phyloP scores from a whole-genome alignment of 345 rosid genomes.

The Gossypium arboreum region DNA sequence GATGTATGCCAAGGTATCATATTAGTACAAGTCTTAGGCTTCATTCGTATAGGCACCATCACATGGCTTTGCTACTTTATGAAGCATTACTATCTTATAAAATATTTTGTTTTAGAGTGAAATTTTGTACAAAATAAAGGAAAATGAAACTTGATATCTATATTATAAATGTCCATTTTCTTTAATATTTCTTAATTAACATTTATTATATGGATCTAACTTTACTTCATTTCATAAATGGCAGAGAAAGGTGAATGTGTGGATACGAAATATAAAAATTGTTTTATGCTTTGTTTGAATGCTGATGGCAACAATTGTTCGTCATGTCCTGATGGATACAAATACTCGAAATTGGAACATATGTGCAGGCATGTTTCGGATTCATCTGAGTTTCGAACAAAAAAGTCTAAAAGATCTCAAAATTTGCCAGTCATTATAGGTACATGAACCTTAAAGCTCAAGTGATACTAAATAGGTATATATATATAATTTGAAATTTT shows the following conservation, averaged over 20 bases:
- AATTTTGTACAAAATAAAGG: not conserved
- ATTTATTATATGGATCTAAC: not conserved
- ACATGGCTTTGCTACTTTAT: no score
- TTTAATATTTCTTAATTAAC: not conserved
- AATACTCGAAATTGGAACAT: not conserved
- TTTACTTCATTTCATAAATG: not conserved
- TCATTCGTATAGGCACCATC: no score
- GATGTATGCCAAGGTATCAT: not conserved
- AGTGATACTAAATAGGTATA: no score
- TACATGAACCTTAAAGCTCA: not conserved
- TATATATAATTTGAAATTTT: not conserved
- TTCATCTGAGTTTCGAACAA: no score
- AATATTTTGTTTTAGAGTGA: not conserved
- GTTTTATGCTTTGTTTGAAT: not conserved
- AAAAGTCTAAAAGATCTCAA: no score
- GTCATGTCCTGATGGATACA: not conserved
- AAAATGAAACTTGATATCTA: not conserved
- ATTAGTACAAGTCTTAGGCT: not conserved
- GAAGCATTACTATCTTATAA: no score
- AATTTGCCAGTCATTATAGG: not conserved
- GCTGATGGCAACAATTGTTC: not conserved
- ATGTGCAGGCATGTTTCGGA: not conserved
- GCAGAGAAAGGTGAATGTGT: not conserved
- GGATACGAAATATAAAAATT: not conserved
- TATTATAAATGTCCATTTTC: not conserved